Conservation (phyloP, 2,329 filamentous ascomycete genomes). For the Ophiostoma angusticollis region DNA sequence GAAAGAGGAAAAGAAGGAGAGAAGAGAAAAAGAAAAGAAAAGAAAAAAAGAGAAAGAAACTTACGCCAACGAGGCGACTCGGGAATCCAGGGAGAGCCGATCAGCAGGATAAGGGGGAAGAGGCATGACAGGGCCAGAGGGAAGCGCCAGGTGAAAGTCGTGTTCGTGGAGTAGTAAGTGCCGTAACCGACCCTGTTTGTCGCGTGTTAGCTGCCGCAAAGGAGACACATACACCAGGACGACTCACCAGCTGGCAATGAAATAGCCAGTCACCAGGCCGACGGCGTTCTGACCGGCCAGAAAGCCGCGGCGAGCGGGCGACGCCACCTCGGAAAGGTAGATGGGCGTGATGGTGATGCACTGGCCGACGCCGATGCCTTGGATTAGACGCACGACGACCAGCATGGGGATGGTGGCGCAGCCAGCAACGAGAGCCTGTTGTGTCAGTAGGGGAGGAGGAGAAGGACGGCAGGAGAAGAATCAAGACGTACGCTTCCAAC, state of each 20-base stretch:
- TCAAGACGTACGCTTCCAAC: slow-evolving; percentile 3
- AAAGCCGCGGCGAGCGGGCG: slow-evolving; percentile 4
- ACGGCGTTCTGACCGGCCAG: slow-evolving; percentile 7
- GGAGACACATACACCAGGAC: too few species aligned
- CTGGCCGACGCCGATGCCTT: slow-evolving; percentile 7
- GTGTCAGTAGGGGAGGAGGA: background rate
- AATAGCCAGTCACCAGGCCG: slow-evolving; percentile 4
- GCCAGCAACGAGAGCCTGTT: background rate
- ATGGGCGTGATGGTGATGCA: slow-evolving; percentile 8
- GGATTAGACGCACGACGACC: slow-evolving; percentile 4
- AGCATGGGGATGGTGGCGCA: background rate
- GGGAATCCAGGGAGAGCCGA: slow-evolving; percentile 26
- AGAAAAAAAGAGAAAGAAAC: slow-evolving; percentile 30
- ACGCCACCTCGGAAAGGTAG: slow-evolving; percentile 5
- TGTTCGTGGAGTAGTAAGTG: slow-evolving; percentile 4
- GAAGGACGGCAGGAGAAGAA: background rate
- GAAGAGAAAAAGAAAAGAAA: slow-evolving; percentile 28
- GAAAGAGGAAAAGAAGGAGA: slow-evolving; percentile 25
- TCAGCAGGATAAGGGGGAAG: slow-evolving; percentile 27
- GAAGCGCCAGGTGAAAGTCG: slow-evolving; percentile 23
- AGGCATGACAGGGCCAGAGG: slow-evolving; percentile 30
- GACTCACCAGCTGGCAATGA: slow-evolving; percentile 3
- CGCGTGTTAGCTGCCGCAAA: too few species aligned
- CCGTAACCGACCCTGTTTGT: slow-evolving; percentile 5
- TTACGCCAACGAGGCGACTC: too few species aligned